Conservation (phyloP, 1,284 basidiomycete species). For the Mrakiaceae sp. region DNA sequence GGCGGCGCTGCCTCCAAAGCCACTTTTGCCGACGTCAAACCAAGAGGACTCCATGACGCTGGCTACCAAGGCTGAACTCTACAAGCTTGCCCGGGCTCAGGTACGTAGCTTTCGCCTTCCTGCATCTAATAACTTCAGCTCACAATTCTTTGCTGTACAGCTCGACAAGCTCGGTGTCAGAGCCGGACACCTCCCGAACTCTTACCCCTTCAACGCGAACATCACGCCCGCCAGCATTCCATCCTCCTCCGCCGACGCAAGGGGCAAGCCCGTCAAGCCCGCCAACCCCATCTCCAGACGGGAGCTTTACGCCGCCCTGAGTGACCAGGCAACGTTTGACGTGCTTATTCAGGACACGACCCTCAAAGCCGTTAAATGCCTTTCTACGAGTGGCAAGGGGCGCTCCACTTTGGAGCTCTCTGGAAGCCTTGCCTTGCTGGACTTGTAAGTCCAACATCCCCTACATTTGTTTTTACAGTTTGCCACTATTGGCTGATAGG, state of each 20-base stretch:
- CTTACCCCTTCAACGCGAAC: slow-evolving; percentile 50
- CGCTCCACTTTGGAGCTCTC: slow-evolving; percentile 77
- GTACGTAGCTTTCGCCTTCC: slow-evolving; percentile 34
- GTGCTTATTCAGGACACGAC: slow-evolving; percentile 60
- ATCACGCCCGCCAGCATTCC: slow-evolving; percentile 21
- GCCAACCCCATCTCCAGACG: slow-evolving; percentile 21
- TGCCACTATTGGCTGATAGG: slow-evolving; percentile 1
- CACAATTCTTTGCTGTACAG: slow-evolving; percentile 36
- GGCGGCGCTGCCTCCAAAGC: slow-evolving; percentile 33
- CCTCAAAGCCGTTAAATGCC: slow-evolving; percentile 69
- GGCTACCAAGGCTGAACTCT: slow-evolving; percentile 58
- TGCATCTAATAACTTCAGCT: slow-evolving; percentile 3
- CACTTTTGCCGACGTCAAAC: slow-evolving; percentile 45
- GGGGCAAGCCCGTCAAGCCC: not conserved
- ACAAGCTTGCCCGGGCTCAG: slow-evolving; percentile 69
- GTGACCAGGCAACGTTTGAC: slow-evolving; percentile 52
- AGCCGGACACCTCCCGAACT: slow-evolving; percentile 55
- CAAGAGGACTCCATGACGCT: slow-evolving; percentile 23
- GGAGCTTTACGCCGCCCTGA: slow-evolving; percentile 53
- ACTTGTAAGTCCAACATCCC: slow-evolving; percentile 48
- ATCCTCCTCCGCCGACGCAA: not conserved
- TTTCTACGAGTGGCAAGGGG: slow-evolving; percentile 62
- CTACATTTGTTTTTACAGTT: slow-evolving; percentile 6
- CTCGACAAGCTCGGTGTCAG: slow-evolving; percentile 69
- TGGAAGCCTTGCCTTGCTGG: slow-evolving; percentile 70